Conservation (phyloP, 495 filamentous ascomycete genomes). For the Aspergillus sparsus region DNA sequence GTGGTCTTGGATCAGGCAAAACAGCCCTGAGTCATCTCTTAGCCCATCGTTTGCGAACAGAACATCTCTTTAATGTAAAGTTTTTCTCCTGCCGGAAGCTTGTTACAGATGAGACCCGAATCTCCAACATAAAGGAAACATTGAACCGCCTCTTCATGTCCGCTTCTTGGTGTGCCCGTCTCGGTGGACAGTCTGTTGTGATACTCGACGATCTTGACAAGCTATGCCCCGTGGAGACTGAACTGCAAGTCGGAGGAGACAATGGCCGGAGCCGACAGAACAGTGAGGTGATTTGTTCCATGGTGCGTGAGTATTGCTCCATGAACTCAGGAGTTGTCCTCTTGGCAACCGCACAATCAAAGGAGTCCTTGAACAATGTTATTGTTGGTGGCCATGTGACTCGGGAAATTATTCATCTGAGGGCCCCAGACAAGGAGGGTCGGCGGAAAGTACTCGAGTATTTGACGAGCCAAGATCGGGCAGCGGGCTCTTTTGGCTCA, state of each 20-base stretch:
- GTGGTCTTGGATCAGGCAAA: constrained; percentile 88
- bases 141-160: constrained; percentile 79
- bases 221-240: constrained; percentile 87
- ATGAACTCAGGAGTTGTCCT: constrained; percentile 77
- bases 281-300: constrained; percentile 82
- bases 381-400: constrained; percentile 79
- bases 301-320: constrained; percentile 78
- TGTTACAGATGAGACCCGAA: constrained; percentile 82
- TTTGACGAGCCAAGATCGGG: constrained; percentile 41
- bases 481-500: neutral
- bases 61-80: constrained; percentile 70
- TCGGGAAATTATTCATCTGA: constrained; percentile 78
- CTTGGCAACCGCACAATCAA: constrained; percentile 87
- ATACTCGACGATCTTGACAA: constrained; percentile 92
- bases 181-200: constrained; percentile 78
- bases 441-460: constrained; percentile 78
- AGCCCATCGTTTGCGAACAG: constrained; percentile 63
- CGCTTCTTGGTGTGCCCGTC: constrained; percentile 84
- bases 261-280: constrained; percentile 89
- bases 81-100: constrained; percentile 83
- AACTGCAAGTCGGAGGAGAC: constrained; percentile 86
- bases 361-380: constrained; percentile 81
- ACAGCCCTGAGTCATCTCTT: constrained; percentile 69
- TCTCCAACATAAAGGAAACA: constrained; percentile 87
- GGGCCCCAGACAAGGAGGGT: constrained; percentile 91